phyloP scores from a whole-genome alignment of 176 grass and related monocot genomes.

The Eleusine coracana region DNA sequence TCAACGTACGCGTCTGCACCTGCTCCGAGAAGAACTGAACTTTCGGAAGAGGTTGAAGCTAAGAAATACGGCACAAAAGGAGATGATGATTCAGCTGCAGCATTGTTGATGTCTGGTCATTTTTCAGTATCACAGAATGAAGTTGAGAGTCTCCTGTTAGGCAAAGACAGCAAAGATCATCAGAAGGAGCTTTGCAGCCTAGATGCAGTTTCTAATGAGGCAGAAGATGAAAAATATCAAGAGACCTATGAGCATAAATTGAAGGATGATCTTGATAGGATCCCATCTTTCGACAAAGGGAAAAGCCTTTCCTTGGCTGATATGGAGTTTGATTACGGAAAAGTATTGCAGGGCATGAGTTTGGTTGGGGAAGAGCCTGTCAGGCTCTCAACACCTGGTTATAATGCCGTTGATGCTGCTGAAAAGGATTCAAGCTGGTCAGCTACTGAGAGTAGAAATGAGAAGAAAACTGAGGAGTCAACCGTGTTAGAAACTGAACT shows the following conservation, averaged over 20 bases:
- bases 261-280: conserved; percentile 28
- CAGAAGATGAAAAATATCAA: not conserved
- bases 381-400: conserved; percentile 27
- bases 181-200: conserved; percentile 32
- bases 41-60: conserved; percentile 43
- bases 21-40: conserved; percentile 15
- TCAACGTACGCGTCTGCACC: conserved; percentile 55
- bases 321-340: conserved; percentile 37
- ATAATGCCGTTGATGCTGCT: conserved; percentile 14
- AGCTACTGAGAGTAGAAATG: conserved; percentile 11
- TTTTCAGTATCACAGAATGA: conserved; percentile 56
- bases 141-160: conserved; percentile 39
- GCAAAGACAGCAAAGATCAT: conserved; percentile 32
- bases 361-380: conserved; percentile 17
- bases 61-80: conserved; percentile 44
- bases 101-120: conserved; percentile 73
- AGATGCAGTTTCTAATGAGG: conserved; percentile 24
- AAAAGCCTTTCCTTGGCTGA: conserved; percentile 40
- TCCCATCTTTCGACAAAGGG: conserved; percentile 44
- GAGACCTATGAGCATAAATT: conserved; percentile 31
- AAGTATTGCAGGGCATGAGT: not conserved
- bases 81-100: conserved; percentile 46
- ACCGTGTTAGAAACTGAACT: too few species aligned
- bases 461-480: conserved; percentile 24
- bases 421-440: conserved; percentile 32